Evolutionary conservation across 2,329 filamentous ascomycete genomes (phyloP).

Genomic region (Phialophora verrucosa): DNA sequence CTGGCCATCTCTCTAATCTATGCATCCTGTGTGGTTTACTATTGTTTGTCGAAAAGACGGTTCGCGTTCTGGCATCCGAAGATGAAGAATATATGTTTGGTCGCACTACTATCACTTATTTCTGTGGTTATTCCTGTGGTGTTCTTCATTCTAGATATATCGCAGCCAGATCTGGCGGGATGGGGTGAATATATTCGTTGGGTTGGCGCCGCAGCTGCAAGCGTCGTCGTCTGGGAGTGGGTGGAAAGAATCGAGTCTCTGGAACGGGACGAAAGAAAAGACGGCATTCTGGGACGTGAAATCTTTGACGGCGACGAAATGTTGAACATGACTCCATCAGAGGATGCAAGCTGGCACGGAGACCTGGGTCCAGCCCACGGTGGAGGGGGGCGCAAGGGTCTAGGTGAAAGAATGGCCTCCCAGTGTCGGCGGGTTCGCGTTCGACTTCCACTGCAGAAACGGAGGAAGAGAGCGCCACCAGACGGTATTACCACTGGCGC

Average conservation of each 20-base stretch:
- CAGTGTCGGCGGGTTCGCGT: conserved; percentile 25
- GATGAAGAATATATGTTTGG: conserved; percentile 86
- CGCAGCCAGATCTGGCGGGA: conserved; percentile 80
- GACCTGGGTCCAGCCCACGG: conserved; percentile 19
- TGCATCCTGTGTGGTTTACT: conserved; percentile 92
- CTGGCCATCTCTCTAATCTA: conserved; percentile 85
- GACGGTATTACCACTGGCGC: conserved; percentile 33
- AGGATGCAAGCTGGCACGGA: conserved; percentile 59
- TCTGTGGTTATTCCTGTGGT: conserved; percentile 88
- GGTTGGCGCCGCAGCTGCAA: conserved; percentile 93
- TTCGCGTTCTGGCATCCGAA: conserved; percentile 89
- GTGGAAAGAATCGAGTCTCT: conserved; percentile 92
- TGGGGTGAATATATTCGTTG: conserved; percentile 96
- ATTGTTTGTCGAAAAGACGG: conserved; percentile 85
- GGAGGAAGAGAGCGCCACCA: conserved; percentile 25
- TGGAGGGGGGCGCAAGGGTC: conserved; percentile 22
- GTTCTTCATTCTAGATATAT: conserved; percentile 91
- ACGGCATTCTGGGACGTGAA: conserved; percentile 87
- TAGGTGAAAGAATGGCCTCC: conserved; percentile 20
- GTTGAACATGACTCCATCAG: conserved; percentile 70
- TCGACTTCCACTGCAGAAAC: conserved; percentile 31
- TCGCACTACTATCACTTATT: conserved; percentile 77
- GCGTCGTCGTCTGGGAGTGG: conserved; percentile 98
- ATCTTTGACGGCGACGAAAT: conserved; percentile 95
- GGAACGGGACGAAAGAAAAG: conserved; percentile 91